Conservation (phyloP, 768 basidiomycete genomes). For the Suillus alpinus region DNA sequence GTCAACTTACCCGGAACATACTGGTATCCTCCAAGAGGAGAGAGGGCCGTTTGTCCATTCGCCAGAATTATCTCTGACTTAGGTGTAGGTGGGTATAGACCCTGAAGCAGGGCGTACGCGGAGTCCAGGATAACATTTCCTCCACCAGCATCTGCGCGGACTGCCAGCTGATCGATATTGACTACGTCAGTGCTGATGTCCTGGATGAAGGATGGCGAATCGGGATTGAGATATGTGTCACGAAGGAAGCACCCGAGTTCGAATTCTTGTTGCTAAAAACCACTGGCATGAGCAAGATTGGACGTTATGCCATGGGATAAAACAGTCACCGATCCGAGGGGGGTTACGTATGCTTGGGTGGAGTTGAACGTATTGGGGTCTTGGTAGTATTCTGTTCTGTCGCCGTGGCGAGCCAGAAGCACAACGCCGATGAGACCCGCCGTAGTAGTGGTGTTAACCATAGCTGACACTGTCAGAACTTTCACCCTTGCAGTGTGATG, state of each 20-base stretch:
- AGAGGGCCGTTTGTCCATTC: constrained; percentile 61
- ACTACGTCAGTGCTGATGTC: constrained; percentile 63
- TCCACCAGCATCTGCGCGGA: constrained; percentile 71
- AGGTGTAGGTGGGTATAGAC: constrained; percentile 70
- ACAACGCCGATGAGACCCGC: constrained; percentile 57
- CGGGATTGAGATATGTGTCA: constrained; percentile 55
- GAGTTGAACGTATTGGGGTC: constrained; percentile 59
- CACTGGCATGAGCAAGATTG: not conserved
- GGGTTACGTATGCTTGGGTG: constrained; percentile 57
- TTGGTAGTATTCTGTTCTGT: constrained; percentile 61
- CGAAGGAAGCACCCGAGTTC: constrained; percentile 55
- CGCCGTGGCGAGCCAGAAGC: constrained; percentile 69
- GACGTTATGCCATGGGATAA: not conserved
- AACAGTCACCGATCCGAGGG: constrained; percentile 59
- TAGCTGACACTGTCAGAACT: not conserved
- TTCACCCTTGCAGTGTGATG: no score
- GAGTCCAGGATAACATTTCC: constrained; percentile 79
- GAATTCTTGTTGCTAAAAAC: constrained; percentile 56
- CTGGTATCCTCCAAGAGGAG: constrained; percentile 74
- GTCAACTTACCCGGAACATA: constrained; percentile 50
- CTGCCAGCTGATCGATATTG: constrained; percentile 62
- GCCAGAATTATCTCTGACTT: constrained; percentile 67
- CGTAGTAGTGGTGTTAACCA: constrained; percentile 6
- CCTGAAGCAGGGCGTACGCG: constrained; percentile 74
- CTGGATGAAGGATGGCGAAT: constrained; percentile 59